Evolutionary conservation across 2,329 filamentous ascomycete species (phyloP).

Genomic region (Pseudogymnoascus sp.): DNA sequence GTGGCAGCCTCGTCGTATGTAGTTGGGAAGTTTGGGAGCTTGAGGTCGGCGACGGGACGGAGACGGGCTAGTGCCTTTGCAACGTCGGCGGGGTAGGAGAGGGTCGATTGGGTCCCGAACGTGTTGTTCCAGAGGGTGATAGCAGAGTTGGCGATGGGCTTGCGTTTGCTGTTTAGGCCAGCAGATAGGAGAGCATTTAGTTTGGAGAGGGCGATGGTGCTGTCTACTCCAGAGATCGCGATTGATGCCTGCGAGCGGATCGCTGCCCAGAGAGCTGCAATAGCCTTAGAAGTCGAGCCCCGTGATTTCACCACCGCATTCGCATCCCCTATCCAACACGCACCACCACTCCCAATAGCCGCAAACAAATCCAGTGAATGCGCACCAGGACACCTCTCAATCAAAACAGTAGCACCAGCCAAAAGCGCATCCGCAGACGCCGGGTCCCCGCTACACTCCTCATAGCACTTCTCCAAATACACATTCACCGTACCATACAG

Average conservation of each 20-base stretch:
- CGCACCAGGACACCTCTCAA: constrained; percentile 34
- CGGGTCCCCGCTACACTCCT: constrained; percentile 29
- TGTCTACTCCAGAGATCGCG: constrained; percentile 30
- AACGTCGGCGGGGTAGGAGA: constrained; percentile 58
- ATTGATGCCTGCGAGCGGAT: constrained; percentile 29
- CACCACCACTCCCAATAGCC: constrained; percentile 53
- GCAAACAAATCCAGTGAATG: constrained; percentile 46
- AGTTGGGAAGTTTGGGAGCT: constrained; percentile 39
- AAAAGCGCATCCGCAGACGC: constrained; percentile 44
- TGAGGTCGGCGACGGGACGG: constrained; percentile 43
- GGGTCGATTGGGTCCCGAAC: constrained; percentile 48
- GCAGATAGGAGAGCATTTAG: constrained; percentile 48
- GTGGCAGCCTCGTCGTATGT: constrained; percentile 20
- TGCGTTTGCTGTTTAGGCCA: constrained; percentile 49
- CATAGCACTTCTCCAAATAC: constrained; percentile 48
- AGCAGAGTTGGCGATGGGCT: constrained; percentile 44
- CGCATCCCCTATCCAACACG: constrained; percentile 55
- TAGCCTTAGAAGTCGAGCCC: constrained; percentile 26
- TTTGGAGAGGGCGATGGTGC: constrained; percentile 37
- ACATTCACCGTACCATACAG: constrained; percentile 53
- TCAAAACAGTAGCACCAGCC: constrained; percentile 24
- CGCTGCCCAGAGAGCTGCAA: constrained; percentile 41
- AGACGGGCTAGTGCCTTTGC: constrained; percentile 54
- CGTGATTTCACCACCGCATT: constrained; percentile 35
- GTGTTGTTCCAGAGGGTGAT: constrained; percentile 61